Base-by-base conservation (phyloP, 169 alveolate species). In the Fabrea salina region DNA sequence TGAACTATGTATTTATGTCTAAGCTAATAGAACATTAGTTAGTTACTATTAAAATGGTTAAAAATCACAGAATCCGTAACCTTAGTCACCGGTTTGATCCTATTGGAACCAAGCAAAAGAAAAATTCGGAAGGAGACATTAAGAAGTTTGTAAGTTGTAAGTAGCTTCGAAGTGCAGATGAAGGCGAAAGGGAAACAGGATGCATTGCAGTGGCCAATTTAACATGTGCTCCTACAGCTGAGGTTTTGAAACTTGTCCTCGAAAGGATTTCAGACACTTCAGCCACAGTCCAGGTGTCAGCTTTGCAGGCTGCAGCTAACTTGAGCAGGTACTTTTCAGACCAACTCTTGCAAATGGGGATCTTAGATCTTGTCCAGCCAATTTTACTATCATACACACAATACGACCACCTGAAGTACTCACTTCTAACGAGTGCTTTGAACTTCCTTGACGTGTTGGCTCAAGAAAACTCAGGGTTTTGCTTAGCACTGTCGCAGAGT, bases 151-250 rank as follows among this genome's bases (percentile, higher is more conserved):
- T 61, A 61, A 61, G n/a, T 61, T 0, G 32, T 8, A 61, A 16
- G 8, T 37, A 61, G 74, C 74, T 61, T 0, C 41, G 74, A 61
- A 61, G 50, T 37, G 1, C 51, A 16, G 41, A 22, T 13, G 27
- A 16, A 13, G 13, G 32, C 11, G 32, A n/a, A 8, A 22, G 74
- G 13, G 74, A 61, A 61, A 13, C 39, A 27, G 74, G 41, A 16
- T 61, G 74, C 50, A 61, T 61, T 30, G 74, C 74, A 2, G 74
- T 61, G 19, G 74, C 74, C 13, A 61, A 61, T 51, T 32, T 61
- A 30, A 22, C 11, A 25, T 8, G 32, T 27, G 8, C 39, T n/a
- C 53, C 43, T n/a, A 8, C 8, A 7, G 25, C 11, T 33, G 25
- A 27, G 1, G 11, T 32, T 13, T 25, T 61, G 22, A 61, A 61